Conservation (phyloP, 2,329 filamentous ascomycete genomes). For the Colletotrichum euphorbiae region DNA sequence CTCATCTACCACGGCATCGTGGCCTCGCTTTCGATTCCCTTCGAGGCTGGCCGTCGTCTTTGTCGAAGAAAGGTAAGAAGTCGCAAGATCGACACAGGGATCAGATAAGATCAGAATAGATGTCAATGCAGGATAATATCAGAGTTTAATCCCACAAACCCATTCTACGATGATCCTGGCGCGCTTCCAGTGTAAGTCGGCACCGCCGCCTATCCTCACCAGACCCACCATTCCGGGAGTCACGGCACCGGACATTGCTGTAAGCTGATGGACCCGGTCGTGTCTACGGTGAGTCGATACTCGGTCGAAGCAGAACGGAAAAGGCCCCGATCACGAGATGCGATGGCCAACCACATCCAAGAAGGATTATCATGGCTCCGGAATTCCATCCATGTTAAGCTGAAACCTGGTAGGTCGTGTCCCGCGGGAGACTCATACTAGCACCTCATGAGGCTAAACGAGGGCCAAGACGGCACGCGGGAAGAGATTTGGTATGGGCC, state of each 20-base stretch:
- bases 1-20: neutral
- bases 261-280: slow-evolving; percentile 7
- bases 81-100: neutral
- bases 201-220: neutral
- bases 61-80: neutral
- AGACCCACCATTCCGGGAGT: slow-evolving; percentile 22
- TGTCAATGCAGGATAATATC: neutral
- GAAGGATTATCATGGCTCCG: neutral
- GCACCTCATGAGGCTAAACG: slow-evolving; percentile 19
- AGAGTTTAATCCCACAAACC: slow-evolving; percentile 11
- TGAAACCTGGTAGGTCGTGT: neutral
- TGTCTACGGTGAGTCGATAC: neutral
- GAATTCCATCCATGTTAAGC: neutral
- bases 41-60: slow-evolving; percentile 12
- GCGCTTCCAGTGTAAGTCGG: slow-evolving; percentile 8
- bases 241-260: slow-evolving; percentile 21
- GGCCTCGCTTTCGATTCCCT: neutral
- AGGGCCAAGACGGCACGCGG: slow-evolving; percentile 16
- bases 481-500: slow-evolving; percentile 1
- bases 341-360: neutral
- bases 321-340: neutral
- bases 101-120: slow-evolving; percentile 37
- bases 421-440: neutral
- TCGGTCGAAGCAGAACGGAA: neutral
- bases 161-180: neutral